Evolutionary conservation across 2,329 filamentous ascomycete genomes (phyloP).

Genomic region (Scleromitrula shiraiana): DNA sequence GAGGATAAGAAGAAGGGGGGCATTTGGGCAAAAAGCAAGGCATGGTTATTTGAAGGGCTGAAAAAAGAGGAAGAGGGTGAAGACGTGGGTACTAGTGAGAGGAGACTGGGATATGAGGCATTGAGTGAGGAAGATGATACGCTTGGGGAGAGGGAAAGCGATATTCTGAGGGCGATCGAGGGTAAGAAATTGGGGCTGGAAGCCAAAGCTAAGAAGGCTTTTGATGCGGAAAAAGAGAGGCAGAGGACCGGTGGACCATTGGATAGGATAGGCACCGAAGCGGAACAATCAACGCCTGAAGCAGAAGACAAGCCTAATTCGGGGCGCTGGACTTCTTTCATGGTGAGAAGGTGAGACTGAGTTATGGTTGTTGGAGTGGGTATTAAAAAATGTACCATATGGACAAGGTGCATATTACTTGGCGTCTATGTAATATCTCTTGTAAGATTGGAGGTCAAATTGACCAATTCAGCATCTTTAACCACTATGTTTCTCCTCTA

Average conservation of each 20-base stretch:
- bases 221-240: slow-evolving; percentile 27
- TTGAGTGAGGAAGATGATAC: slow-evolving; percentile 21
- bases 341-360: slow-evolving; percentile 16
- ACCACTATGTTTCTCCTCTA: neutral
- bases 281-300: slow-evolving; percentile 3
- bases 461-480: neutral
- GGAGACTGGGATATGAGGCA: slow-evolving; percentile 18
- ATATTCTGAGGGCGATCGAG: slow-evolving; percentile 24
- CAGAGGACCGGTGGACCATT: slow-evolving; percentile 24
- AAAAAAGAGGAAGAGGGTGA: slow-evolving; percentile 28
- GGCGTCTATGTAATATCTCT: slow-evolving; percentile 14
- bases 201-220: slow-evolving; percentile 22
- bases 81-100: slow-evolving; percentile 19
- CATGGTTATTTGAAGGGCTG: slow-evolving; percentile 29
- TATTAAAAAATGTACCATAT: slow-evolving; percentile 21
- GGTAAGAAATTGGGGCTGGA: slow-evolving; percentile 23
- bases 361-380: slow-evolving; percentile 2
- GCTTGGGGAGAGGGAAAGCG: slow-evolving; percentile 19
- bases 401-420: slow-evolving; percentile 17
- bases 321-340: slow-evolving; percentile 24
- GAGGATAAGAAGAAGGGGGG: slow-evolving; percentile 25
- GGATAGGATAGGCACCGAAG: slow-evolving; percentile 23
- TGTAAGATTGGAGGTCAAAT: slow-evolving; percentile 2
- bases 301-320: slow-evolving; percentile 15
- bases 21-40: slow-evolving; percentile 21